Conservation (phyloP, 306 rosid genomes). For the Luffa aegyptiaca region DNA sequence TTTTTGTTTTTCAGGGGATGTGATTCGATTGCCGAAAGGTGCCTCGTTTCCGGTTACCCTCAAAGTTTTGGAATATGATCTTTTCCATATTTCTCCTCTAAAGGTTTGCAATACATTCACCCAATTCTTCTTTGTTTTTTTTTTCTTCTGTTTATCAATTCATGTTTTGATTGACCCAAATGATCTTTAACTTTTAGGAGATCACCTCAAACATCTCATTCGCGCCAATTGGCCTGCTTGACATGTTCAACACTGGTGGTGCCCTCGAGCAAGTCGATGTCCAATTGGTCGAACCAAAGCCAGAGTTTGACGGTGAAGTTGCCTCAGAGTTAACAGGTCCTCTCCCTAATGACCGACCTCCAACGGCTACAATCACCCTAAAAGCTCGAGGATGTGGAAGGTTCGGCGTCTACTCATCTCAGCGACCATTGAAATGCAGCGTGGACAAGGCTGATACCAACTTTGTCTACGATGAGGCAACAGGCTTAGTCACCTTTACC, state of each 20-base stretch:
- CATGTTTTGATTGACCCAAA: background rate
- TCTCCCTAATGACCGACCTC: constrained; percentile 26
- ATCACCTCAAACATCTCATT: constrained; percentile 42
- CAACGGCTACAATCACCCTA: constrained; percentile 35
- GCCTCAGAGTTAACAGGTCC: constrained; percentile 27
- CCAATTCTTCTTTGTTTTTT: background rate
- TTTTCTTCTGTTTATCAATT: background rate
- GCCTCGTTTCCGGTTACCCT: constrained; percentile 76
- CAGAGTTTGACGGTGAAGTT: constrained; percentile 40
- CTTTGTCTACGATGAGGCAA: constrained; percentile 34
- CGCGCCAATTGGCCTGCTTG: constrained; percentile 77
- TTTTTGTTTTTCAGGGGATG: constrained; percentile 45
- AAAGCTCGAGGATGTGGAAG: constrained; percentile 66
- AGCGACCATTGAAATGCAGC: constrained; percentile 38
- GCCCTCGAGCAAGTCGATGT: constrained; percentile 56
- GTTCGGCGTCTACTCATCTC: constrained; percentile 69
- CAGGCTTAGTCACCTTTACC: constrained; percentile 47
- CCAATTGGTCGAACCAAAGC: constrained; percentile 23
- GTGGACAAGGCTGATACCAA: constrained; percentile 30
- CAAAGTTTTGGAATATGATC: constrained; percentile 71
- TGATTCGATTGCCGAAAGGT: constrained; percentile 59
- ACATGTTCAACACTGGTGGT: constrained; percentile 74
- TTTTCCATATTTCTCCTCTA: constrained; percentile 77
- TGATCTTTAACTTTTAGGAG: constrained; percentile 31
- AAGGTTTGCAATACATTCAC: constrained; percentile 25